These are phyloP conservation scores for Alopecurus myosuroides DNA, from an alignment of 176 grass and related monocot genomes.

Conservation along the genomic window DNA sequence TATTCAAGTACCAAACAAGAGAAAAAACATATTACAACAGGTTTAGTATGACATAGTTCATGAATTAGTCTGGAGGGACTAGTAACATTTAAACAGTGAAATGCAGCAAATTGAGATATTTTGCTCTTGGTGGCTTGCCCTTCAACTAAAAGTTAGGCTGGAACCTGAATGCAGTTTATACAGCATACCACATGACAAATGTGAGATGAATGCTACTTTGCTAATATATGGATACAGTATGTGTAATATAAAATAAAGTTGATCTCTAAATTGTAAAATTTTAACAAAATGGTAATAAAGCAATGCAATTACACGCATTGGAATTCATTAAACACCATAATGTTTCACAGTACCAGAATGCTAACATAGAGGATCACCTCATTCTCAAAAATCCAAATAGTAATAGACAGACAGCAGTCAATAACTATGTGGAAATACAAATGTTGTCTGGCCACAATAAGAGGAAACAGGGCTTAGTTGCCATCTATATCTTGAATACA, in stretches of 20 bases:
- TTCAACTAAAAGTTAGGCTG: not conserved
- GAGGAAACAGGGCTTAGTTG: not conserved
- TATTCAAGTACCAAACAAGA: conserved; percentile 7
- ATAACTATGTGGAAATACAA: not conserved
- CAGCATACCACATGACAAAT: not conserved
- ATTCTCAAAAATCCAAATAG: not conserved
- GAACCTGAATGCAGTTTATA: not conserved
- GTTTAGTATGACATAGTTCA: not conserved
- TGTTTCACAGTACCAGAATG: not conserved
- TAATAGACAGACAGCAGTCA: not conserved
- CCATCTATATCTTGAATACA: not conserved
- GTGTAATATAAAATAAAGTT: not conserved
- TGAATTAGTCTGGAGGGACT: not conserved
- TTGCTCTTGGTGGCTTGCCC: not conserved
- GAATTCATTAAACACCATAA: not conserved
- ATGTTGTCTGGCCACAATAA: conserved; percentile 2
- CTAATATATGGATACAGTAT: not conserved
- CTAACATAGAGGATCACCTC: not conserved
- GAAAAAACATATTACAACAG: conserved; percentile 24
- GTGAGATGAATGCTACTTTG: not conserved
- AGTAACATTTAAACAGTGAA: not conserved
- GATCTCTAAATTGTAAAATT: not conserved
- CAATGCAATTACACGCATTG: not conserved
- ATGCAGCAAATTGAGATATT: conserved; percentile 17
- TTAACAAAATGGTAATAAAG: not conserved